Evolutionary conservation across 495 filamentous ascomycete species (phyloP), one percentile per base, ranked within the genome.

Genomic region (Penicillium lagena): DNA sequence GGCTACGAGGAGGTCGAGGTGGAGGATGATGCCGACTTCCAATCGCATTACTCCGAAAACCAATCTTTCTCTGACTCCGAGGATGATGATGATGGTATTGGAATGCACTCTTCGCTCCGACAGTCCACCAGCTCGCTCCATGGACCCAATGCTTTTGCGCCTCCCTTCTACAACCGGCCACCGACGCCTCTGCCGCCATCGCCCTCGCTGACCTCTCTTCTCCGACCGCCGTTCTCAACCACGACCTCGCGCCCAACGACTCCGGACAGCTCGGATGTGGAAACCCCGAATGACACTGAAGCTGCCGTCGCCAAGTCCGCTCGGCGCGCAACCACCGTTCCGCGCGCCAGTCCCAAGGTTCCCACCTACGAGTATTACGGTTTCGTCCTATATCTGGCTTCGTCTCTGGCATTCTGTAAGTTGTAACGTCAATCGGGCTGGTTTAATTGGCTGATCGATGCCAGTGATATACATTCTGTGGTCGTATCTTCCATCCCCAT

Each of bases 311-410:
- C 82, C 15, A 79, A 77, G 54, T 79, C 79, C 12, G 81, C 79
- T 40, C 75, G 77, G 17, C 72, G 71, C 22, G 77, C 84, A 31
- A 81, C 81, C 35, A 86, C 86, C 1, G 81, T 96, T 11, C 89
- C 93, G 1, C 83, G 90, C 31, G 93, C 90, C 12, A 84, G 83
- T 35, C 93, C 93, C 0, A 90, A 90, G 53, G 90, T 97, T 1
- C 93, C 93, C 8, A 98, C 93, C 0, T 97, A 98, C 64, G 93
- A 98, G 59, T 98, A 98, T 76, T 97, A 98, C 62, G 93, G 93
- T 50, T 97, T 98, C 67, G 90, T 93, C 40, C 76, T 98, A 22
- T 97, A 98, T 62, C 76, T 98, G 22, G 84, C 87, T 54, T 87
- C 82, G 31, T 84, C 78, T 11, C 68, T 90, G 32, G 80, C 77